These are phyloP conservation scores for Fusarium dimerum DNA, from an alignment of 2,329 filamentous ascomycete genomes.

Conservation along the genomic window DNA sequence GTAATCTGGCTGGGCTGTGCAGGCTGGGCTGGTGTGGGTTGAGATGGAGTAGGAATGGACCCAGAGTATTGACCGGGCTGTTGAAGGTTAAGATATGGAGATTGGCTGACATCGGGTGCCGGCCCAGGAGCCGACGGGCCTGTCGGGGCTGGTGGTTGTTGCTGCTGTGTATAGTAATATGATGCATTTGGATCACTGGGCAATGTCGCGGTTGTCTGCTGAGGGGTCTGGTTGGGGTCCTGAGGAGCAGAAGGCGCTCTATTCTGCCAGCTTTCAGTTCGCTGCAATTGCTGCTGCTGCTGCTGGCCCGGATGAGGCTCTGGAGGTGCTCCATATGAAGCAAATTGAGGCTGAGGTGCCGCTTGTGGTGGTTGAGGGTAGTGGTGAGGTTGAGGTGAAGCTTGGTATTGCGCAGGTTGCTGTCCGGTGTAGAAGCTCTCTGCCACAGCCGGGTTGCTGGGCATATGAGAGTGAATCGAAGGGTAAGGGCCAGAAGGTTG, in stretches of 20 bases:
- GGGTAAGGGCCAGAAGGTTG: constrained; percentile 69
- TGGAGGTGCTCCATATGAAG: constrained; percentile 43
- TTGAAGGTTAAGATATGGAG: constrained; percentile 55
- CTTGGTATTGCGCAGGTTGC: constrained; percentile 51
- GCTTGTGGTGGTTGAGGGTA: constrained; percentile 36
- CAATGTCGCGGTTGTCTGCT: constrained; percentile 30
- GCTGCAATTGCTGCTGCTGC: constrained; percentile 48
- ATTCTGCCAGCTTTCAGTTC: constrained; percentile 53
- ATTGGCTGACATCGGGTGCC: constrained; percentile 44
- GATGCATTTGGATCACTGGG: constrained; percentile 54
- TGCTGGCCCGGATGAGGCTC: constrained; percentile 46
- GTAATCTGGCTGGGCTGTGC: constrained; percentile 24
- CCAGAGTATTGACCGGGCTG: constrained; percentile 48
- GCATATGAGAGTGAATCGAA: constrained; percentile 58
- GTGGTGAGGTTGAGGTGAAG: constrained; percentile 43
- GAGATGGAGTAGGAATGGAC: constrained; percentile 39
- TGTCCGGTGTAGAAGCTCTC: constrained; percentile 84
- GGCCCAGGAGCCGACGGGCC: constrained; percentile 41
- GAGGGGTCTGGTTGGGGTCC: constrained; percentile 35
- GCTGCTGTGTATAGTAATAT: constrained; percentile 57
- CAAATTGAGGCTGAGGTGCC: constrained; percentile 41
- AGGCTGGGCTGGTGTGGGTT: constrained; percentile 34
- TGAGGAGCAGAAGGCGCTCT: constrained; percentile 40
- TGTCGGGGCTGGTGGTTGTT: constrained; percentile 34
- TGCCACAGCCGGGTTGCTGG: constrained; percentile 53